Percentiles rank a stretch among this genome's conserved stretches.
These are phyloP conservation scores for Ormosia emarginata DNA, from an alignment of 306 rosid genomes.

Conservation along the genomic window DNA sequence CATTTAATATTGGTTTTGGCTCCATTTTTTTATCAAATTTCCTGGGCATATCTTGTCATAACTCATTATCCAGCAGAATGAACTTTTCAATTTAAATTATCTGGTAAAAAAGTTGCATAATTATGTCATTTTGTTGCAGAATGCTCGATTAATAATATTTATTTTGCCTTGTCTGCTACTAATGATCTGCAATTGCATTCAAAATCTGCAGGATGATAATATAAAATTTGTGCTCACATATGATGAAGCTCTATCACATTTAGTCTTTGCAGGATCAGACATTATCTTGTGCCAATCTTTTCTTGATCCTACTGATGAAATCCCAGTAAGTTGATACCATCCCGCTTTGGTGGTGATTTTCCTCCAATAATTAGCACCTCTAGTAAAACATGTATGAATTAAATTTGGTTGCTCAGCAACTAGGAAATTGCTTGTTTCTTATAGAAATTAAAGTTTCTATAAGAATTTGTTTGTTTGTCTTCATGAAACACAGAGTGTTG, in stretches of 20 bases:
- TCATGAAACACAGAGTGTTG: not conserved
- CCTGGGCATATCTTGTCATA: constrained; percentile 4
- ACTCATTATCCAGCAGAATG: constrained; percentile 1
- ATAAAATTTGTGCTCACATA: constrained; percentile 35
- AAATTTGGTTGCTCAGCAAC: not conserved
- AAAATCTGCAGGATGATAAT: constrained; percentile 51
- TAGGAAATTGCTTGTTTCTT: not conserved
- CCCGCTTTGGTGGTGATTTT: not conserved
- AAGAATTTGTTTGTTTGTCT: not conserved
- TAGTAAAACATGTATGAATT: not conserved
- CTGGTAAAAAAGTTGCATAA: not conserved
- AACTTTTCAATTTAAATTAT: not conserved
- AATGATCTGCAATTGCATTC: constrained; percentile 19
- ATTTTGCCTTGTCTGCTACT: not conserved
- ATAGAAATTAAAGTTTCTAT: not conserved
- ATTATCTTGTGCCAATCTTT: constrained; percentile 73
- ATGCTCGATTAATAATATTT: not conserved
- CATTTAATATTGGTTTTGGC: not conserved
- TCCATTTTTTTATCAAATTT: not conserved
- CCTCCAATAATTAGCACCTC: not conserved
- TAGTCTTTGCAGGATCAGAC: constrained; percentile 78
- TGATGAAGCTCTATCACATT: constrained; percentile 56
- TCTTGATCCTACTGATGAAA: constrained; percentile 60
- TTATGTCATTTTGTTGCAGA: not conserved
- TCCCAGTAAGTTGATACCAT: constrained; percentile 54